Conservation (phyloP, 1,284 basidiomycete genomes). For the Pterulicium gracile region DNA sequence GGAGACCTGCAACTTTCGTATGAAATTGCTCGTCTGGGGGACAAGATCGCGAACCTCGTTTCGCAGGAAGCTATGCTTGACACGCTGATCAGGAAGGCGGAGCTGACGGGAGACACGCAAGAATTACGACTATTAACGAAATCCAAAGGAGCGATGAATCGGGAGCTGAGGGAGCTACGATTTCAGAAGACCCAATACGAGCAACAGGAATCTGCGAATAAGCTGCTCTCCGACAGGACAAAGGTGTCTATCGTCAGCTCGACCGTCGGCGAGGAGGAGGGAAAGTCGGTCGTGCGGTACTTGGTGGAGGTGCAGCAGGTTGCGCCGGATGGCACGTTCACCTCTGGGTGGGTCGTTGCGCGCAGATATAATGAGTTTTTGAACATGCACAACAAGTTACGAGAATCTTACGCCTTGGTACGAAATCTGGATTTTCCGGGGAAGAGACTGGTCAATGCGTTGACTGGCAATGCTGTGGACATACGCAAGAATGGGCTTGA, state of each 20-base stretch:
- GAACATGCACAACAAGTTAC: constrained; percentile 76
- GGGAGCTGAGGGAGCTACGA: constrained; percentile 74
- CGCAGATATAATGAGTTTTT: constrained; percentile 93
- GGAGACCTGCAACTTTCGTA: constrained; percentile 80
- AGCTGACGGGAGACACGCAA: constrained; percentile 81
- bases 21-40: constrained; percentile 68
- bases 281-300: constrained; percentile 85
- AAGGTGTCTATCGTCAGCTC: constrained; percentile 71
- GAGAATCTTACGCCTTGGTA: constrained; percentile 60
- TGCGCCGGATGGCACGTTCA: constrained; percentile 60
- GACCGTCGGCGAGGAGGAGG: constrained; percentile 68
- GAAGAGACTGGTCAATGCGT: constrained; percentile 76
- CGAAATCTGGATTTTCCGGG: constrained; percentile 79
- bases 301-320: constrained; percentile 87
- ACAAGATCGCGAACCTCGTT: constrained; percentile 67
- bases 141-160: constrained; percentile 70
- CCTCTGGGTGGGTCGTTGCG: constrained; percentile 85
- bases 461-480: constrained; percentile 81
- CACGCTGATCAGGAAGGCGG: constrained; percentile 85
- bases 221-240: constrained; percentile 72
- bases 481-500: constrained; percentile 71
- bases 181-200: constrained; percentile 91
- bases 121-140: constrained; percentile 77
- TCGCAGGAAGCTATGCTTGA: constrained; percentile 79
- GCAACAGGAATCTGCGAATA: constrained; percentile 80